These are phyloP conservation scores for Saksenaea vasiformis DNA, from an alignment of 371 early-diverging fungal species.

Conservation along the genomic window DNA sequence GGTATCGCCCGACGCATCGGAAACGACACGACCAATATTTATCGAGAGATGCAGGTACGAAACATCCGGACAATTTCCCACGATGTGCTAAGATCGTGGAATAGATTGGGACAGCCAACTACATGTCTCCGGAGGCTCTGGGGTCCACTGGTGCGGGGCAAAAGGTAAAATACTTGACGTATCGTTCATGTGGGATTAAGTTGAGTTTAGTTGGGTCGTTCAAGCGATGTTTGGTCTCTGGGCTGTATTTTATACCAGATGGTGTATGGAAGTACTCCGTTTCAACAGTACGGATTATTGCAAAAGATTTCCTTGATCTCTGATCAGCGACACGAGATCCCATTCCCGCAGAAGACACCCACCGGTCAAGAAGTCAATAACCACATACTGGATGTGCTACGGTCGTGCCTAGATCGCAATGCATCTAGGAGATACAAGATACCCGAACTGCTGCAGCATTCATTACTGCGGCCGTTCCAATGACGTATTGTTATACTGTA, in stretches of 20 bases:
- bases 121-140: slow-evolving; percentile 97
- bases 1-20: slow-evolving; percentile 97
- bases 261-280: slow-evolving; percentile 91
- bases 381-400: slow-evolving; percentile 12
- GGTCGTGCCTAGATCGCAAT: slow-evolving; percentile 14
- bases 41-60: slow-evolving; percentile 78
- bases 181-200: slow-evolving; percentile 4
- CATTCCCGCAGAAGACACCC: slow-evolving; percentile 38
- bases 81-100: not conserved
- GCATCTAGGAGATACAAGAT: slow-evolving; percentile 8
- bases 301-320: slow-evolving; percentile 74
- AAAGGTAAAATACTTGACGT: slow-evolving; percentile 35
- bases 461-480: slow-evolving; percentile 2
- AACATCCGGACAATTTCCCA: not conserved
- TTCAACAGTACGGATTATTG: slow-evolving; percentile 67
- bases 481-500: not conserved
- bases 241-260: slow-evolving; percentile 98
- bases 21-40: slow-evolving; percentile 95
- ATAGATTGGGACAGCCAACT: slow-evolving; percentile 91
- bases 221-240: slow-evolving; percentile 97
- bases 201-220: slow-evolving; percentile 56
- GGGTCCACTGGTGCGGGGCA: slow-evolving; percentile 25
- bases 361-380: not conserved
- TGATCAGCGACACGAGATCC: slow-evolving; percentile 64
- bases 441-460: slow-evolving; percentile 13